Evolutionary conservation across 345 rosid species (phyloP), one percentile per base, ranked within the genome.

Genomic region (Camelina laxa): DNA sequence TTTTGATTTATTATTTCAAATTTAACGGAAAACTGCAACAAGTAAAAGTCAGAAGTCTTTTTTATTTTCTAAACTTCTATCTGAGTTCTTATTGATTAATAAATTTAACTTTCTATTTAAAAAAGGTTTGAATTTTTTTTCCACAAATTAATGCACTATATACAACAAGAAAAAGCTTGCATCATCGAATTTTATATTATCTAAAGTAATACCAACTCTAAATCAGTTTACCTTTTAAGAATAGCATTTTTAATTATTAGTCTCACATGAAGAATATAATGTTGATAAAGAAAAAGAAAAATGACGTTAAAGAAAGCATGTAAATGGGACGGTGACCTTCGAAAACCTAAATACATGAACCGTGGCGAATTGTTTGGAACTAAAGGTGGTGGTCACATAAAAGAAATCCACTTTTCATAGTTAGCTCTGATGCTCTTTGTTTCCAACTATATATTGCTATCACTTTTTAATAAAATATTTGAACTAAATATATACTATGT

Each of bases 271-370:
- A 58, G 60, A 51, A 21, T 50, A 36, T 19, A 42, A 30, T 60
- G 60, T 27, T 48, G 22, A 60, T 38, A 75, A 67, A 24, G 30
- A 67, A 49, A 27, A 12, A 14, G 2, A 42, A 51, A 42, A 60
- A 3, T 68, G 79, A 45, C 41, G 22, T 42, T 31, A 31, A 55
- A n/a, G 79, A 69, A 35, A 60, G 76, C 69, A 75, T 60, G 31
- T 31, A 31, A 60, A 60, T 75, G 64, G 68, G 74, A 60, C 69
- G 74, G 79, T 13, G 79, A 53, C 79, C 69, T 67, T 60, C 55
- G 38, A 51, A 47, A 50, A 10, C 60, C 61, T 60, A 67, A 50
- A 67, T 60, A 38, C 61, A 67, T 60, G 67, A 59, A 75, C 56
- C 12, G 74, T 60, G 61, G 79, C 72, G 63, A 68, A 60, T 68